Evolutionary conservation across 306 rosid genomes (phyloP).

Genomic region (Sesbania bispinosa): DNA sequence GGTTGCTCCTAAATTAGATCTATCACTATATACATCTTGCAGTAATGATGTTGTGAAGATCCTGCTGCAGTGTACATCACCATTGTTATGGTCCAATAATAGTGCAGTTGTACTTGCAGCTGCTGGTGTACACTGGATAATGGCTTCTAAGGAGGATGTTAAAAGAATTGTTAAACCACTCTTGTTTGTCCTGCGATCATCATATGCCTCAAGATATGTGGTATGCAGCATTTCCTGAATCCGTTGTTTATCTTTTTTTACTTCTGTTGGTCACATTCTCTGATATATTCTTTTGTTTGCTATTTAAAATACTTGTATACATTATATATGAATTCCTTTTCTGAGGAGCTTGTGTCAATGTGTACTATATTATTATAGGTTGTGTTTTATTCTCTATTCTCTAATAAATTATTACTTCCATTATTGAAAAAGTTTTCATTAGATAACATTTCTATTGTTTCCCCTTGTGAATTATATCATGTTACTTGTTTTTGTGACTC

Average conservation of each 20-base stretch:
- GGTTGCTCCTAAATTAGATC: slow-evolving; percentile 48
- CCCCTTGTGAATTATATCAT: not conserved
- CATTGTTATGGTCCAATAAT: slow-evolving; percentile 91
- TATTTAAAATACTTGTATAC: not conserved
- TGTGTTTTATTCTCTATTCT: not conserved
- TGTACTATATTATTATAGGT: not conserved
- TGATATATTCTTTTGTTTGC: slow-evolving; percentile 5
- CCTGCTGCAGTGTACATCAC: slow-evolving; percentile 85
- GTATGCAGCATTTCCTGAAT: slow-evolving; percentile 42
- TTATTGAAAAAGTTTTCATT: not conserved
- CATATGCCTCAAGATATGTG: slow-evolving; percentile 80
- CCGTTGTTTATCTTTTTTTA: slow-evolving; percentile 18
- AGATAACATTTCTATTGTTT: not conserved
- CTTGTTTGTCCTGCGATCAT: slow-evolving; percentile 78
- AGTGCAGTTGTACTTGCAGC: slow-evolving; percentile 98
- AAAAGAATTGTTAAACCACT: slow-evolving; percentile 80
- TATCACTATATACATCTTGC: slow-evolving; percentile 55
- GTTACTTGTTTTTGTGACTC: not conserved
- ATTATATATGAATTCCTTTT: not conserved
- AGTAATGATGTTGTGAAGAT: slow-evolving; percentile 69
- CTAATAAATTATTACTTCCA: not conserved
- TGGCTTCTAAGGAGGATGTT: slow-evolving; percentile 69
- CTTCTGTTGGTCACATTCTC: not conserved
- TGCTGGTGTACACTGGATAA: slow-evolving; percentile 91
- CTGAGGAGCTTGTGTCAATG: slow-evolving; percentile 13